Conservation (phyloP, 805 yeast species). For the Grigorovia transvaalensis region DNA sequence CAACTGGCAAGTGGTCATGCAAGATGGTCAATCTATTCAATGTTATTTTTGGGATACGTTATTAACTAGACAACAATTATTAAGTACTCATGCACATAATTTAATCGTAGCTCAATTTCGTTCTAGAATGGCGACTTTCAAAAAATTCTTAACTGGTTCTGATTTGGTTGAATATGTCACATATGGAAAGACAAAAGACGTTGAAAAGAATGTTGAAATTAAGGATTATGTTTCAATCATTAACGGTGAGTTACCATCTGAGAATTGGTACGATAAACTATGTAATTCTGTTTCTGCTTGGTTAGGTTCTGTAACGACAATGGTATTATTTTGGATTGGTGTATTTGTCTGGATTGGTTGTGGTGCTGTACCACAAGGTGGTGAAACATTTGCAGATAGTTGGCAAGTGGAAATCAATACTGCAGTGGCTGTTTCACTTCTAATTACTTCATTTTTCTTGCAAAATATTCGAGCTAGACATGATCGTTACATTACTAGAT, state of each 20-base stretch:
- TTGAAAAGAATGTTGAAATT: not conserved
- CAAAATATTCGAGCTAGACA: conserved; percentile 34
- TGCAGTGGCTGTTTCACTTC: conserved; percentile 31
- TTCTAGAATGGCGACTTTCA: conserved; percentile 23
- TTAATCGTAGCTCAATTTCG: conserved; percentile 21
- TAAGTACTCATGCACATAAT: conserved; percentile 20
- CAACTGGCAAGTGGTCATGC: conserved; percentile 34
- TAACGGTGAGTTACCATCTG: conserved; percentile 15
- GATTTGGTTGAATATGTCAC: not conserved
- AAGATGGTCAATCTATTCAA: conserved; percentile 34
- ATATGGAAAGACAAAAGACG: not conserved
- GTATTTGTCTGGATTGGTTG: conserved; percentile 32
- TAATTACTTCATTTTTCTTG: conserved; percentile 30
- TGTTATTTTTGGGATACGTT: conserved; percentile 33
- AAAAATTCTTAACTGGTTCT: conserved; percentile 7
- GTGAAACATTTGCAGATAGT: conserved; percentile 25
- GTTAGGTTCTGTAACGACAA: conserved; percentile 27
- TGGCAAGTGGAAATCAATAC: conserved; percentile 37
- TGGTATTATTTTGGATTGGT: conserved; percentile 31
- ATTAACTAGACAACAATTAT: conserved; percentile 33
- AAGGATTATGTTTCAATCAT: not conserved
- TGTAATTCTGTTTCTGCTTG: conserved; percentile 18
- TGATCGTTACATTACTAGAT: conserved; percentile 22
- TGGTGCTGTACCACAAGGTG: conserved; percentile 25
- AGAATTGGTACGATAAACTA: conserved; percentile 29